Evolutionary conservation across 2,329 filamentous ascomycete species (phyloP), one percentile per base, ranked within the genome.

Genomic region (Ophiostoma fasciatum): DNA sequence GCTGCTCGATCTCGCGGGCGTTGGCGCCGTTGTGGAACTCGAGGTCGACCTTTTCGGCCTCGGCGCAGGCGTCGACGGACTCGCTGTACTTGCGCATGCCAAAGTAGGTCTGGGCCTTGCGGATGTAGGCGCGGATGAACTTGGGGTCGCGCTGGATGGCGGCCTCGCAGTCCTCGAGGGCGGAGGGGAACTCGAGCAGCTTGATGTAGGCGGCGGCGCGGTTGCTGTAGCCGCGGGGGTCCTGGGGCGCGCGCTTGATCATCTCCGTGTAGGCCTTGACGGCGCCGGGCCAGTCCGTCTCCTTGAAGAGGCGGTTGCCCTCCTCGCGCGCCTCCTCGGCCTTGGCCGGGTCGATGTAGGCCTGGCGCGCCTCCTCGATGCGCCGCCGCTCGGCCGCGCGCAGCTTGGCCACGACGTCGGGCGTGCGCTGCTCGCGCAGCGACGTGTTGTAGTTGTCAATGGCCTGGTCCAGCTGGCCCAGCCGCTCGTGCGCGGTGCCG

Each of bases 1-100:
- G 84, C 56, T 82, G 73, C 52, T 94, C 84, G 50, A 98, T 94
- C 64, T 98, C 90, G 28, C 84, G 74, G 1, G 79, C 68, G 54
- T 94, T 90, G 54, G 83, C 84, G 41, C 80, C 77, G 38, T 61
- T 63, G 59, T 74, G 64, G 51, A 68, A 57, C 47, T 75, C 73
- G 40, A 68, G 68, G 56, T 98, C 90, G 41, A 92, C 71, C 48
- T 75, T 68, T 8, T 69, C 64, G 1, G 92, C 90, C 54, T 85
- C 82, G 27, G 74, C 74, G 62, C 87, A 94, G 7, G 79, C 81
- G 53, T 98, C 90, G 40, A 96, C 66, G 53, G 82, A 92, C 58
- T 87, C 88, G 58, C 79, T 94, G 68, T 94, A 96, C 60, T 98
- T 88, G 58, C 90, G 83, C 90, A 98, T 98, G 49, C 85, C 85